Conservation (phyloP, 306 rosid species). For the Prosopis cineraria region DNA sequence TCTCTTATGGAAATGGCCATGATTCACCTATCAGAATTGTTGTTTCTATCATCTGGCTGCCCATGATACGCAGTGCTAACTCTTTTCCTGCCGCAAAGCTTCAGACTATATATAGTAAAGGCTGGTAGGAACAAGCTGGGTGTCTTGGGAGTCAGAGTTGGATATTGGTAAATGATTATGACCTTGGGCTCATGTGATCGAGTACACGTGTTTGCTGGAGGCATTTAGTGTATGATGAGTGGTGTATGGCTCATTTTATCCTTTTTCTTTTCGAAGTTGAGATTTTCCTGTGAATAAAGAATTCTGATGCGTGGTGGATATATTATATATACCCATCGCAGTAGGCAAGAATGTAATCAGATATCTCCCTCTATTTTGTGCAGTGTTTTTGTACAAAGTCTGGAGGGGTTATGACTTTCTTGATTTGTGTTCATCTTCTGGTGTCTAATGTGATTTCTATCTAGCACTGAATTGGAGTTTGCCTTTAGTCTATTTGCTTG, state of each 20-base stretch:
- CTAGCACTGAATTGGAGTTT: not conserved
- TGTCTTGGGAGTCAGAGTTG: slow-evolving; percentile 39
- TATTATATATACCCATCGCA: not conserved
- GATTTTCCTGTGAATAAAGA: slow-evolving; percentile 35
- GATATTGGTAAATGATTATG: slow-evolving; percentile 41
- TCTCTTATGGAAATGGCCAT: slow-evolving; percentile 48
- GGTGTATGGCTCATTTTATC: slow-evolving; percentile 3
- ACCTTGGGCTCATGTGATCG: slow-evolving; percentile 27
- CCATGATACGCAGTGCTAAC: slow-evolving; percentile 32
- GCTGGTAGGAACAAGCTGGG: slow-evolving; percentile 46
- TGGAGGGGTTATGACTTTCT: not conserved
- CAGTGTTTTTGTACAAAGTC: not conserved
- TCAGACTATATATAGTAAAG: slow-evolving; percentile 43
- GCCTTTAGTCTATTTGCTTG: not conserved
- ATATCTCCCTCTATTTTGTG: slow-evolving; percentile 12
- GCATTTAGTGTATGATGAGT: slow-evolving; percentile 24
- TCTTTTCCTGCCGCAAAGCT: slow-evolving; percentile 37
- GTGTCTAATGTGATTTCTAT: not conserved
- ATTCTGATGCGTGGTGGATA: slow-evolving; percentile 26
- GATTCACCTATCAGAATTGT: slow-evolving; percentile 42
- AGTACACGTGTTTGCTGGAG: slow-evolving; percentile 40
- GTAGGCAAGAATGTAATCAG: not conserved
- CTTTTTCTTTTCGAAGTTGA: slow-evolving; percentile 12
- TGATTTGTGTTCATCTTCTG: not conserved
- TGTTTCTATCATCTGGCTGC: slow-evolving; percentile 45